phyloP scores from a whole-genome alignment of 2,329 filamentous ascomycete genomes.

The Fusarium sp. region DNA sequence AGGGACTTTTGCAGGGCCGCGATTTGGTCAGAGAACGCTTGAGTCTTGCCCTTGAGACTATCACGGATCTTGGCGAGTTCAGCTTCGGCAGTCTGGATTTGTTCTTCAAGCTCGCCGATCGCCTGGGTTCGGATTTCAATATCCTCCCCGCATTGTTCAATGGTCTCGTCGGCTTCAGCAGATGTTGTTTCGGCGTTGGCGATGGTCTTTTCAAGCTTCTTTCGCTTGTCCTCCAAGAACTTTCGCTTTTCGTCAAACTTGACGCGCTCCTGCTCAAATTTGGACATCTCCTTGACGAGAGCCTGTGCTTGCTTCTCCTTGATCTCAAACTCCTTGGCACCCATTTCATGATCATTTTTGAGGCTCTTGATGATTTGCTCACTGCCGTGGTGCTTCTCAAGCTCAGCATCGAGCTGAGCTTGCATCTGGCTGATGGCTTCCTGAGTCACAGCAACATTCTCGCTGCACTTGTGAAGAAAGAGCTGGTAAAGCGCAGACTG shows the following conservation, averaged over 20 bases:
- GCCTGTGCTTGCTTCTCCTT: slow-evolving; percentile 85
- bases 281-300: slow-evolving; percentile 87
- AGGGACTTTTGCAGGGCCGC: slow-evolving; percentile 91
- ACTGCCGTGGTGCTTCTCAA: slow-evolving; percentile 91
- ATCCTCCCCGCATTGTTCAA: slow-evolving; percentile 82
- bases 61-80: slow-evolving; percentile 88
- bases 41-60: slow-evolving; percentile 92
- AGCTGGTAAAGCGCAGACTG: slow-evolving; percentile 94
- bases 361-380: slow-evolving; percentile 92
- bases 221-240: slow-evolving; percentile 89
- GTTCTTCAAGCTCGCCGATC: slow-evolving; percentile 79
- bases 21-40: slow-evolving; percentile 93
- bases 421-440: slow-evolving; percentile 95
- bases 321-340: slow-evolving; percentile 84
- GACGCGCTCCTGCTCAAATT: slow-evolving; percentile 95
- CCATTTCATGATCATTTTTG: slow-evolving; percentile 84
- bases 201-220: slow-evolving; percentile 93
- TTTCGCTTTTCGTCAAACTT: slow-evolving; percentile 99
- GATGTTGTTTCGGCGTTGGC: slow-evolving; percentile 80
- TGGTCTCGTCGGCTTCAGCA: slow-evolving; percentile 80
- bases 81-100: slow-evolving; percentile 82
- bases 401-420: slow-evolving; percentile 83
- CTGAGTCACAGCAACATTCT: slow-evolving; percentile 88
- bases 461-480: slow-evolving; percentile 86
- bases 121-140: slow-evolving; percentile 82